Evolutionary conservation across 2,329 filamentous ascomycete genomes (phyloP), one percentile per base, ranked within the genome.

Genomic region (Tolypocladium inflatum): DNA sequence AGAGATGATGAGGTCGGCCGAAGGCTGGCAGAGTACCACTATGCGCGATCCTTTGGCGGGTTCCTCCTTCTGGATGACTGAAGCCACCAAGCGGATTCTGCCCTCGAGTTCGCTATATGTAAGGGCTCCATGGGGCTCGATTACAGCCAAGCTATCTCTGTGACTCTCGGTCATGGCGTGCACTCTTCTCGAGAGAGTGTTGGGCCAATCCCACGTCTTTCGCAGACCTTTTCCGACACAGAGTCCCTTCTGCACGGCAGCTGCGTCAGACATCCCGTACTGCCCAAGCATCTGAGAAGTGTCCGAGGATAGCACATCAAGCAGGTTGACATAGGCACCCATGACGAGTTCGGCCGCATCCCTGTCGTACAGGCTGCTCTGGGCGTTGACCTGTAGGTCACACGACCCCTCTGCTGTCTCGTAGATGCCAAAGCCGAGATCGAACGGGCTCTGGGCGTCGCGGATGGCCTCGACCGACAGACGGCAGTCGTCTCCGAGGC

Each of bases 21-120:
- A 62, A 0, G 78, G 70, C 7, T 76, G 59, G 39, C 73, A 72
- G 38, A 77, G 72, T 3, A 64, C 60, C 4, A 57, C 63, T 23
- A 65, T 55, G 76, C 72, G 3, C 63, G 61, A 56, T 42, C 59
- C 58, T 30, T 45, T 39, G 33, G 54, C 54, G 48, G 41, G n/a
- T 6, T 51, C 39, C 7, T 42, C 50, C 9, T 21, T 43, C 5
- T 55, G 35, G 19, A 59, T 33, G 8, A 45, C 10, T 4, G 42
- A 35, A 35, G 52, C 33, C 7, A 38, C 17, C 30, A 30, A 23
- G 17, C 17, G 23, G 19, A 43, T 42, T 17, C 45, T 33, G 10
- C 26, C 19, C 5, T 42, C 21, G 30, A 58, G 52, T 7, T 55
- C n/a, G 11, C 39, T 30, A 17, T 58, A 58, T 1, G 54, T 55